A percentile compares a stretch with the other conserved stretches of the same genome.
These are phyloP conservation scores for Paramecium pentaurelia DNA, from an alignment of 73 alveolate genomes.

Conservation along the genomic window DNA sequence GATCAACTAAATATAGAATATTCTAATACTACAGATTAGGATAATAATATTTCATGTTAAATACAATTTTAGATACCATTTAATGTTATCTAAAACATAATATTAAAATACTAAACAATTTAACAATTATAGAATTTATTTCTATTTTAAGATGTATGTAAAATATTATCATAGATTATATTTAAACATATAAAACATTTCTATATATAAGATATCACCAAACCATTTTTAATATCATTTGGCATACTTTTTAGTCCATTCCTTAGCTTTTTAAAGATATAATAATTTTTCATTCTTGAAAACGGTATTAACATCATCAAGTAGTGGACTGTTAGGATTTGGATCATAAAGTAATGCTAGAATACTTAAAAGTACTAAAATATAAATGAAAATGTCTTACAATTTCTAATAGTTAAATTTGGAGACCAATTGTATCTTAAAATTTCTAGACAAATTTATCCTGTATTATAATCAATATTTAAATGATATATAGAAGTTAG, in stretches of 20 bases:
- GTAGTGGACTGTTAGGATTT: neutral
- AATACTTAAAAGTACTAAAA: neutral
- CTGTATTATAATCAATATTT: neutral
- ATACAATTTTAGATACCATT: too few species aligned
- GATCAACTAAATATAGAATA: neutral
- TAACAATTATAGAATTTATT: too few species aligned
- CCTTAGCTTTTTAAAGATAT: neutral
- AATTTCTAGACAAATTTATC: neutral
- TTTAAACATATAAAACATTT: too few species aligned
- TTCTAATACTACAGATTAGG: neutral
- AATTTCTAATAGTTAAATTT: neutral
- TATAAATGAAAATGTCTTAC: neutral
- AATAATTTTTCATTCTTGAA: neutral
- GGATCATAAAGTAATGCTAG: neutral
- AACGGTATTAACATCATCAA: neutral
- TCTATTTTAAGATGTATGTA: too few species aligned
- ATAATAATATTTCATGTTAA: too few species aligned
- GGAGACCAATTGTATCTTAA: neutral
- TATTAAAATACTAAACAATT: too few species aligned
- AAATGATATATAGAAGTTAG: slow-evolving; percentile 28
- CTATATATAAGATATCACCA: too few species aligned
- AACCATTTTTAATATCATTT: neutral
- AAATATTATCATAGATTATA: too few species aligned
- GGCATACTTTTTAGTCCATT: neutral
- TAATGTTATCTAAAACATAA: neutral